Percentiles rank a stretch among this genome's conserved stretches.
phyloP scores from a whole-genome alignment of 176 grass and related monocot species.

The Thinopyrum elongatum region DNA sequence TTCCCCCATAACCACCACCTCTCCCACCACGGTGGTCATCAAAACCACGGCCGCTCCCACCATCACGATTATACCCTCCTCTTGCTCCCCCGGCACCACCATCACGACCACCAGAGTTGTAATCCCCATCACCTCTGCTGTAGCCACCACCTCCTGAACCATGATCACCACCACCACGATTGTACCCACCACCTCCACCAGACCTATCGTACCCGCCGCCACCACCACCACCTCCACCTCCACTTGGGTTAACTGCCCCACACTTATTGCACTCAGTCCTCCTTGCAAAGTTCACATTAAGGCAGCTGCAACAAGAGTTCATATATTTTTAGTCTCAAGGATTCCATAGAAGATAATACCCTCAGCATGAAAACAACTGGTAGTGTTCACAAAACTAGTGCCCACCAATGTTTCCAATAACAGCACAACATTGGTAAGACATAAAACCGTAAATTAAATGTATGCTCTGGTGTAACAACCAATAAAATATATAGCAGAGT shows the following conservation, averaged over 20 bases:
- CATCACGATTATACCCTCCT: constrained; percentile 51
- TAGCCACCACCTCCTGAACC: constrained; percentile 46
- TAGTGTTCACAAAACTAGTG: background rate
- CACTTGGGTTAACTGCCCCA: constrained; percentile 56
- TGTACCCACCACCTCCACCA: constrained; percentile 54
- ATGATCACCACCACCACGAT: constrained; percentile 53
- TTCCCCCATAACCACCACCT: constrained; percentile 51
- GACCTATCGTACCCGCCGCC: constrained; percentile 51
- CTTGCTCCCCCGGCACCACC: constrained; percentile 30
- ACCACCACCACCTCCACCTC: constrained; percentile 25
- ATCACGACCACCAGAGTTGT: constrained; percentile 42
- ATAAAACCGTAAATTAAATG: background rate
- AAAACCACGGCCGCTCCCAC: constrained; percentile 45
- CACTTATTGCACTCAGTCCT: constrained; percentile 97
- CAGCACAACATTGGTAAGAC: background rate
- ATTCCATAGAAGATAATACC: background rate
- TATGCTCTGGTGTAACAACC: background rate
- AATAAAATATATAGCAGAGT: background rate
- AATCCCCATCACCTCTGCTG: constrained; percentile 51
- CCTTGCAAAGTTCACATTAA: constrained; percentile 95
- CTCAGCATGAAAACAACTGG: background rate
- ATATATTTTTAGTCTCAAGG: background rate
- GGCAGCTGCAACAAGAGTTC: constrained; percentile 61
- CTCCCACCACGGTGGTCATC: constrained; percentile 59
- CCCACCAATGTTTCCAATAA: background rate